Evolutionary conservation across 2,329 filamentous ascomycete genomes (phyloP).

Genomic region (Myriosclerotinia curreyana): DNA sequence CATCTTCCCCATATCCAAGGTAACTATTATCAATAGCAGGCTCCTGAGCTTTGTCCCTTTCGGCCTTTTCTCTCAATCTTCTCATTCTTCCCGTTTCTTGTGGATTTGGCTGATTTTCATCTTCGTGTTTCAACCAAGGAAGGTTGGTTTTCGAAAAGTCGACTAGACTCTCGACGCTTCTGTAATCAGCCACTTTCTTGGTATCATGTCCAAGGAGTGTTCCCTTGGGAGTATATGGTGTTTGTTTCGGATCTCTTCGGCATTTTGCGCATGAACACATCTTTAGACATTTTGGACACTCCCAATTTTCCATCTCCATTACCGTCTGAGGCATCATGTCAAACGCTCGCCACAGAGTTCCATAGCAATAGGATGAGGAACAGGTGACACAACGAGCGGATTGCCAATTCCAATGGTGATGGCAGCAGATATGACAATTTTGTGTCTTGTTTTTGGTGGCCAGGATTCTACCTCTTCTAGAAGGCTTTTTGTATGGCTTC

Average conservation of each 20-base stretch:
- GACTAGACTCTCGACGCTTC: constrained; percentile 85
- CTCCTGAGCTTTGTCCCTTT: constrained; percentile 37
- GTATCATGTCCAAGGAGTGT: constrained; percentile 91
- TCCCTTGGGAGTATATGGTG: constrained; percentile 80
- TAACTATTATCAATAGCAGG: constrained; percentile 32
- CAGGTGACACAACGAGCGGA: constrained; percentile 79
- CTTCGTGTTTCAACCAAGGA: constrained; percentile 67
- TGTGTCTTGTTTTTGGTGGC: constrained; percentile 49
- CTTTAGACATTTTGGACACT: constrained; percentile 79
- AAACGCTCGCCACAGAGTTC: constrained; percentile 86
- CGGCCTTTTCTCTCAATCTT: constrained; percentile 38
- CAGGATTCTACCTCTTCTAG: constrained; percentile 41
- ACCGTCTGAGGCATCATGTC: constrained; percentile 82
- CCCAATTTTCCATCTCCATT: constrained; percentile 79
- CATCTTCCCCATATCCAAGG: constrained; percentile 23
- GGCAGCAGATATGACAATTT: constrained; percentile 79
- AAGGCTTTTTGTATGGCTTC: constrained; percentile 48
- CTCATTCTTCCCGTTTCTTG: constrained; percentile 43
- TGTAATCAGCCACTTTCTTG: constrained; percentile 80
- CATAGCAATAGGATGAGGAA: constrained; percentile 80
- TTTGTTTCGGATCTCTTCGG: constrained; percentile 60
- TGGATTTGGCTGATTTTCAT: constrained; percentile 44
- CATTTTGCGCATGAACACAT: constrained; percentile 88
- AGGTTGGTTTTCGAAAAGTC: constrained; percentile 90
- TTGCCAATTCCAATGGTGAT: constrained; percentile 79